Evolutionary conservation across 2,329 filamentous ascomycete species (phyloP), one percentile per base, ranked within the genome.

Genomic region (Colletotrichum higginsianum): DNA sequence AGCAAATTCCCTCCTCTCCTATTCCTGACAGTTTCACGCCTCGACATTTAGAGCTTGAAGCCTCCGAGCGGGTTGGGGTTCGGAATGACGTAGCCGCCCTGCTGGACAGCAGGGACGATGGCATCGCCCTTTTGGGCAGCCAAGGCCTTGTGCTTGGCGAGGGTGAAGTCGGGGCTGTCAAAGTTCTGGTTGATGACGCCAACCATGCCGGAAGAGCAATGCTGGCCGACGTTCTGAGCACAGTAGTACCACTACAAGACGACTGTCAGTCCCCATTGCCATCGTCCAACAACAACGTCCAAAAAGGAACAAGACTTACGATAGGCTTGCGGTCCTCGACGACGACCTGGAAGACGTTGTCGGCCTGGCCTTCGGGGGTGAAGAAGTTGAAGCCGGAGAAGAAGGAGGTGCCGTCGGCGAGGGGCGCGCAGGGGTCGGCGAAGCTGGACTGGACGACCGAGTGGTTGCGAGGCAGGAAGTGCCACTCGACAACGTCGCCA

Each of bases 401-500:
- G 79, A 87, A 86, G 55, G 81, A 84, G 2, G 78, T 75, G 42
- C 77, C 76, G 71, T 79, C 79, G 61, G 77, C 76, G 13, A 82
- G 78, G 2, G 85, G 85, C 67, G 78, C 16, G 79, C 86, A 87
- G 26, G 84, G 84, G 55, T 80, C 74, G 63, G 73, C 81, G 72
- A 86, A 86, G 76, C 76, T 80, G 47, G 83, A 83, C 77, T 85
- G 79, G 2, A 75, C 82, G 52, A 89, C 80, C 21, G 83, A 84
- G 83, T 89, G 88, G 80, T 86, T 87, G 69, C 75, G 77, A 11
- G 87, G 84, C 73, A 84, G 84, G 82, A 86, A 90, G 76, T 87
- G 85, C 81, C 85, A 90, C 80, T 89, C 86, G 68, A 90, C 77
- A 4, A 86, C 74, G 71, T 88, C 86, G 70, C 87, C 88, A 9